Conservation (phyloP, 306 rosid genomes). For the Malus domestica region DNA sequence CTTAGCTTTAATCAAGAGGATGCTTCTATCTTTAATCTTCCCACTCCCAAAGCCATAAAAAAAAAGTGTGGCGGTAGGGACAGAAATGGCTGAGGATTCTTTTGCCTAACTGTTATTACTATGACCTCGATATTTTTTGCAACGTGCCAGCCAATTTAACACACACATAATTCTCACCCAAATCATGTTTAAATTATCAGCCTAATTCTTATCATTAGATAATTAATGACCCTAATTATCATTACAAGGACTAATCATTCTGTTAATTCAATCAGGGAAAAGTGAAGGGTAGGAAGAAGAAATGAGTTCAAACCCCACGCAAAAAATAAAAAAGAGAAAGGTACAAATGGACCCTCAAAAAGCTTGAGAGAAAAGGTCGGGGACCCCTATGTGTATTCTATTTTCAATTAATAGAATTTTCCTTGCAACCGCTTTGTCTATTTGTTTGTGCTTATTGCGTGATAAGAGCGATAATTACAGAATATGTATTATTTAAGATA, state of each 20-base stretch:
- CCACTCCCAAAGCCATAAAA: neutral
- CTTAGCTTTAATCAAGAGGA: constrained; percentile 1
- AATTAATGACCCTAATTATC: neutral
- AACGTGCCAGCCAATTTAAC: neutral
- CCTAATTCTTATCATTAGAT: neutral
- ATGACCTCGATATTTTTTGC: neutral
- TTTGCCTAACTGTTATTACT: neutral
- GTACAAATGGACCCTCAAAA: neutral
- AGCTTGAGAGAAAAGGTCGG: neutral
- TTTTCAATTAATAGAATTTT: no score
- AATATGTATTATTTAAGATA: no score
- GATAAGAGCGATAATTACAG: no score
- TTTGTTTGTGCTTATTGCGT: no score
- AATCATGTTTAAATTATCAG: no score
- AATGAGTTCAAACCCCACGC: neutral
- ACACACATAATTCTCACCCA: no score
- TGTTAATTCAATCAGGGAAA: neutral
- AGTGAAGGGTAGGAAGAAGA: neutral
- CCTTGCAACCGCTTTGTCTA: no score
- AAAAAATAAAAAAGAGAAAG: neutral
- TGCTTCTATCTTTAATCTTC: neutral
- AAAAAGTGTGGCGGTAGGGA: neutral
- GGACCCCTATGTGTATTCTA: neutral
- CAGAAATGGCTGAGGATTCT: neutral
- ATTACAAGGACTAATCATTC: neutral